Evolutionary conservation across 495 filamentous ascomycete genomes (phyloP).

Genomic region (Wilcoxina mikolae): DNA sequence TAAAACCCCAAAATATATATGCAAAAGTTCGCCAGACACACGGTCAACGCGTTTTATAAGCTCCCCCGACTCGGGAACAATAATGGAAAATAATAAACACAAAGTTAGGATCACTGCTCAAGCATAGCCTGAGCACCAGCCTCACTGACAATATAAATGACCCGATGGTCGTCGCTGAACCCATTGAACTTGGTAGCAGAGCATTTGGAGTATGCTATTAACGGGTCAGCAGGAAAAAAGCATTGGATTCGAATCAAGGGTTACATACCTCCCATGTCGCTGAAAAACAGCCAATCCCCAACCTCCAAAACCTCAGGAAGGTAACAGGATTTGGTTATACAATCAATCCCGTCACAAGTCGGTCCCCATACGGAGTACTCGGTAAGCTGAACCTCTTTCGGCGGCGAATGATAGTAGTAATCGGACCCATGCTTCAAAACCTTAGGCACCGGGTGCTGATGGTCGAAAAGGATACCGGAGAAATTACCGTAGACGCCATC

Average conservation of each 20-base stretch:
- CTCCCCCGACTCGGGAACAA: background rate
- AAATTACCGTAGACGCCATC: conserved; percentile 97
- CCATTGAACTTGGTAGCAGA: conserved; percentile 97
- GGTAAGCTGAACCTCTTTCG: conserved; percentile 30
- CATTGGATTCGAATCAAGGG: background rate
- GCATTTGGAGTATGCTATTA: conserved; percentile 84
- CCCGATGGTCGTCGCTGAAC: conserved; percentile 82
- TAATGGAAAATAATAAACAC: background rate
- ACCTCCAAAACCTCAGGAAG: conserved; percentile 63
- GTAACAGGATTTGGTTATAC: conserved; percentile 60
- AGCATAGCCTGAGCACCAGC: conserved; percentile 66
- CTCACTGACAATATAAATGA: conserved; percentile 90
- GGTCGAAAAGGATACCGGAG: conserved; percentile 97
- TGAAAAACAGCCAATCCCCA: conserved; percentile 96
- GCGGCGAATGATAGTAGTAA: conserved; percentile 40
- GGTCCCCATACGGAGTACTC: conserved; percentile 95
- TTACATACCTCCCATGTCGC: conserved; percentile 65
- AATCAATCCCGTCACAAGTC: conserved; percentile 94
- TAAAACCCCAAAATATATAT: too few relatives aligned
- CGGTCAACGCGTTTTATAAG: too few relatives aligned
- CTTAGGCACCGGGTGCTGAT: conserved; percentile 77
- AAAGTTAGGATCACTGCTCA: background rate
- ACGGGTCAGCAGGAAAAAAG: background rate
- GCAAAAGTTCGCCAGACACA: too few relatives aligned
- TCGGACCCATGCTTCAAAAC: conserved; percentile 50